A percentile compares a stretch with the other conserved stretches of the same genome.
Evolutionary conservation across 23 red algal species (phyloP).

Genomic region (Agarophyton chilense): DNA sequence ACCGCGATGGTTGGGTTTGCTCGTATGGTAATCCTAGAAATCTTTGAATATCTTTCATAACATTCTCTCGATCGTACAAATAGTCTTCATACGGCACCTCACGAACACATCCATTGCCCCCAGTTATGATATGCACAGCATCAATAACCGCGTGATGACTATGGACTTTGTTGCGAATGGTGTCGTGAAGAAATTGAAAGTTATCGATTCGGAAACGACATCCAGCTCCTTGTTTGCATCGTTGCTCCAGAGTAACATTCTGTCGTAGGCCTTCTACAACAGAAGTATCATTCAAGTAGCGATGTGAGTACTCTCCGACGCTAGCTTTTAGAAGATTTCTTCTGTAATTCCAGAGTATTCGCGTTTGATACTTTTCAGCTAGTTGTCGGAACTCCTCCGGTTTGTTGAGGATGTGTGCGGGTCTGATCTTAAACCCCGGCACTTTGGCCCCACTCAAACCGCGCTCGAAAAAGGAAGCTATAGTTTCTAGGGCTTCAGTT

Average conservation of each 20-base stretch:
- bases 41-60: conserved; percentile 41
- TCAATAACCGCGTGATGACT: conserved; percentile 39
- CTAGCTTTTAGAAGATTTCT: conserved; percentile 60
- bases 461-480: conserved; percentile 34
- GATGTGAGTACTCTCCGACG: conserved; percentile 55
- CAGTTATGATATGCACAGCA: conserved; percentile 25
- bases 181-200: conserved; percentile 39
- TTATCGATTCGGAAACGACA: conserved; percentile 44
- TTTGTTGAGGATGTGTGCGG: conserved; percentile 49
- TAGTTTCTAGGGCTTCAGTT: conserved; percentile 25
- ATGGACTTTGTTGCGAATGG: conserved; percentile 19
- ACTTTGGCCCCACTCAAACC: conserved; percentile 34
- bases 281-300: conserved; percentile 46
- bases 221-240: conserved; percentile 33
- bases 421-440: conserved; percentile 75
- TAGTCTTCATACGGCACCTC: conserved; percentile 72
- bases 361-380: conserved; percentile 51
- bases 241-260: conserved; percentile 29
- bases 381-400: conserved; percentile 24
- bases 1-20: conserved; percentile 31
- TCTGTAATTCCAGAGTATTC: conserved; percentile 72
- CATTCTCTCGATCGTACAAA: conserved; percentile 54
- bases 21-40: conserved; percentile 50
- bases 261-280: conserved; percentile 52
- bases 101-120: conserved; percentile 42